Conservation (phyloP, 2,329 filamentous ascomycete species). For the Pochonia chlamydosporia region DNA sequence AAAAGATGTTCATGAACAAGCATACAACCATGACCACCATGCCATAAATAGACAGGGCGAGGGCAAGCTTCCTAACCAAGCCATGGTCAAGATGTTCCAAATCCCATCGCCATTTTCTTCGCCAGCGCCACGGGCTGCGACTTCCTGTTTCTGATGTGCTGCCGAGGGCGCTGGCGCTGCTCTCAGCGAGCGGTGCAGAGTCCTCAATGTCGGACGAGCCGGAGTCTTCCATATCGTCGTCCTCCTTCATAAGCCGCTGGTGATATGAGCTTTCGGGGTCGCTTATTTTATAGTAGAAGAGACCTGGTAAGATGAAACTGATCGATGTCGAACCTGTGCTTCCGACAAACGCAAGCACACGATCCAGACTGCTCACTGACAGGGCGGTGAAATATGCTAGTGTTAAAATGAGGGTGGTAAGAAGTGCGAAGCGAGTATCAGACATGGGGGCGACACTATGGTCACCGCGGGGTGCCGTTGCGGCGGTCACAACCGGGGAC, state of each 20-base stretch:
- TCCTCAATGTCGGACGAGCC: conserved; percentile 46
- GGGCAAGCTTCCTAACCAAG: conserved; percentile 63
- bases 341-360: conserved; percentile 90
- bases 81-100: conserved; percentile 58
- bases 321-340: conserved; percentile 93
- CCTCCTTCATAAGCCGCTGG: conserved; percentile 81
- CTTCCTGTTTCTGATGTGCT: conserved; percentile 26
- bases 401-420: conserved; percentile 82
- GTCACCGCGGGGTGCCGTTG: conserved; percentile 37
- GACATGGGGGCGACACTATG: conserved; percentile 62
- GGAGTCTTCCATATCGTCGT: conserved; percentile 71
- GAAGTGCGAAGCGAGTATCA: conserved; percentile 80
- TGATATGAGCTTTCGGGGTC: conserved; percentile 81
- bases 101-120: conserved; percentile 53
- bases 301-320: conserved; percentile 89
- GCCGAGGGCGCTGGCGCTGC: conserved; percentile 40
- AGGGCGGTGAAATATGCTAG: conserved; percentile 83
- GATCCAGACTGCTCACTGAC: conserved; percentile 82
- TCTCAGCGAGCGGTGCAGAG: conserved; percentile 36
- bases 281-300: conserved; percentile 99
- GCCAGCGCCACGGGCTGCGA: conserved; percentile 41
- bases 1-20: conserved; percentile 78
- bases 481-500: conserved; percentile 35
- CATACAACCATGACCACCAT: conserved; percentile 85
- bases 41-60: conserved; percentile 78